phyloP scores from a whole-genome alignment of 768 basidiomycete species.

The Hericium rajendrae region DNA sequence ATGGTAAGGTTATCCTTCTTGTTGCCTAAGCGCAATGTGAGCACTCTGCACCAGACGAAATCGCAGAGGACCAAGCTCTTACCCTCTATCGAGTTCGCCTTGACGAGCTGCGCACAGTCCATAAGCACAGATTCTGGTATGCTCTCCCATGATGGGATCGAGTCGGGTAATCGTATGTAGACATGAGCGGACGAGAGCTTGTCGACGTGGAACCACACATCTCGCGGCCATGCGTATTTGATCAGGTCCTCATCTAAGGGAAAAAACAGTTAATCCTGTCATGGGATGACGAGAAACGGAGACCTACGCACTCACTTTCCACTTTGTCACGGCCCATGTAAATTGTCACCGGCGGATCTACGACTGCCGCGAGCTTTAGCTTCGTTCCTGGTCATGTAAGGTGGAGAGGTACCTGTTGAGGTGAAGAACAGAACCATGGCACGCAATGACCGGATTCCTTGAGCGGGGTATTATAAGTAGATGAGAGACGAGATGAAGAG shows the following conservation, averaged over 20 bases:
- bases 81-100: constrained; percentile 98
- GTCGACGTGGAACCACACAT: constrained; percentile 96
- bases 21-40: constrained; percentile 54
- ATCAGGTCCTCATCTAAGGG: constrained; percentile 86
- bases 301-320: constrained; percentile 53
- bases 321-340: constrained; percentile 99
- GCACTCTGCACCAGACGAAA: not conserved
- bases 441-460: not conserved
- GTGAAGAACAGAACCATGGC: constrained; percentile 15
- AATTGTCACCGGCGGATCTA: constrained; percentile 55
- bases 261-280: not conserved
- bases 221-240: constrained; percentile 83
- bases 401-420: constrained; percentile 8
- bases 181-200: constrained; percentile 96
- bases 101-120: constrained; percentile 92
- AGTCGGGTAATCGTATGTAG: constrained; percentile 80
- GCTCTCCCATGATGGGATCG: constrained; percentile 76
- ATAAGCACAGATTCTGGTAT: constrained; percentile 69
- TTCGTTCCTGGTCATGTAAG: not conserved
- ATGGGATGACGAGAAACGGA: not conserved
- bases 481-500: no score
- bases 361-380: constrained; percentile 27
- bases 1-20: constrained; percentile 91
- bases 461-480: no score
- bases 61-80: not conserved